Conservation (phyloP, 495 filamentous ascomycete species). For the Tuber borchii region DNA sequence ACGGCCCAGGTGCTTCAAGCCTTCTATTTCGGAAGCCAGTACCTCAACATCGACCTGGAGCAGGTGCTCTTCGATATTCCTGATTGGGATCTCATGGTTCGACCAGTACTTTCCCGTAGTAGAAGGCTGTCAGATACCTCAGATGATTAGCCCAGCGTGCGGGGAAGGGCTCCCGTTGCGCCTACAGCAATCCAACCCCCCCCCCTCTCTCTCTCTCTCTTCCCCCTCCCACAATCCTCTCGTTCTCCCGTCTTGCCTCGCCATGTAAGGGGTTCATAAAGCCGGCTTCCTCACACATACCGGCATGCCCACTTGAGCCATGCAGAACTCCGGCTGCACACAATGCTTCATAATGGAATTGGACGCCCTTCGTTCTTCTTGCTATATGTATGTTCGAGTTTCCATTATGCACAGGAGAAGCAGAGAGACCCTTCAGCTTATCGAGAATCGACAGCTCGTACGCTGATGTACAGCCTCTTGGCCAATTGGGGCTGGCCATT, state of each 20-base stretch:
- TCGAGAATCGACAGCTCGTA: background rate
- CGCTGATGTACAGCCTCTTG: background rate
- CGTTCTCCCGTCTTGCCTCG: background rate
- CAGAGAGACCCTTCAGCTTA: background rate
- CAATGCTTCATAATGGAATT: background rate
- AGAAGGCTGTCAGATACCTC: background rate
- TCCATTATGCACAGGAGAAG: background rate
- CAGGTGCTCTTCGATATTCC: background rate
- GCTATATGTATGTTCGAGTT: background rate
- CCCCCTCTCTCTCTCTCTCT: background rate
- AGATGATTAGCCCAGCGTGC: background rate
- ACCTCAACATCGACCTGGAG: background rate
- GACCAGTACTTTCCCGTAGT: background rate
- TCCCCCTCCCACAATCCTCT: background rate
- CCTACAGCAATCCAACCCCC: background rate
- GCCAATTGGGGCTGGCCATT: background rate
- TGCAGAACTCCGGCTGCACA: background rate
- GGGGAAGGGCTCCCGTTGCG: background rate
- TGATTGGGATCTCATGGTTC: background rate
- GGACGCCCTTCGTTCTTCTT: background rate
- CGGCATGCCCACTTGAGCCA: background rate
- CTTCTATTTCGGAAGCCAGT: background rate
- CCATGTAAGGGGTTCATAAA: constrained; percentile 2
- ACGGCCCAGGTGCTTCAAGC: background rate
- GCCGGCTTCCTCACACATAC: background rate